Evolutionary conservation across 306 rosid species (phyloP).

Genomic region (Prunus dulcis): DNA sequence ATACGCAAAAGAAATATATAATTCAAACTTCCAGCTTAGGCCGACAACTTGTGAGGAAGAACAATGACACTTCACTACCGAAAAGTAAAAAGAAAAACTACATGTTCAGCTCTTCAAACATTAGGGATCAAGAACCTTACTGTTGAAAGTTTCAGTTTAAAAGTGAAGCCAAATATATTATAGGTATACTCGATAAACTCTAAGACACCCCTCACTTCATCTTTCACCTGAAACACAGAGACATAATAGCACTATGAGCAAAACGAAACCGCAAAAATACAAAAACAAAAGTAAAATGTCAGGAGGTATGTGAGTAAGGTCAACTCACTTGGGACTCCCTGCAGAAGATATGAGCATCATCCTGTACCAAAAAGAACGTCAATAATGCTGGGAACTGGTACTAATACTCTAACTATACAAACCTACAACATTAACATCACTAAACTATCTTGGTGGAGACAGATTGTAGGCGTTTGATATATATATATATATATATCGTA

Average conservation of each 20-base stretch:
- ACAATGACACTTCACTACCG: neutral
- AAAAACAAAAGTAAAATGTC: neutral
- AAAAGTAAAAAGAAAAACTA: neutral
- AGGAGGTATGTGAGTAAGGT: neutral
- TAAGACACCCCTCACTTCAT: constrained; percentile 70
- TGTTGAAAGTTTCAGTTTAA: constrained; percentile 86
- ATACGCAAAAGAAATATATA: neutral
- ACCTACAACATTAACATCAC: neutral
- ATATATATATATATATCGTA: too few species aligned
- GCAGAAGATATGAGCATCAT: constrained; percentile 96
- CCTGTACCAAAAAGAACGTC: constrained; percentile 37
- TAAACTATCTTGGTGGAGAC: too few species aligned
- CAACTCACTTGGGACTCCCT: constrained; percentile 80
- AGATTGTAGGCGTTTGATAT: too few species aligned
- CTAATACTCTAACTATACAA: neutral
- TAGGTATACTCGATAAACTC: constrained; percentile 69
- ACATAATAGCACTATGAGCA: neutral
- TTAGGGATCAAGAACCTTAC: constrained; percentile 38
- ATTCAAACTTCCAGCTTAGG: neutral
- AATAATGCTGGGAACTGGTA: neutral
- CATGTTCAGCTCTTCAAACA: neutral
- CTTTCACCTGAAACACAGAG: constrained; percentile 58
- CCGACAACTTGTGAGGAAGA: neutral
- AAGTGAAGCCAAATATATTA: constrained; percentile 74
- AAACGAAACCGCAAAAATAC: neutral